Conservation (phyloP, 805 yeast genomes). For the Dipodascus albidus region DNA sequence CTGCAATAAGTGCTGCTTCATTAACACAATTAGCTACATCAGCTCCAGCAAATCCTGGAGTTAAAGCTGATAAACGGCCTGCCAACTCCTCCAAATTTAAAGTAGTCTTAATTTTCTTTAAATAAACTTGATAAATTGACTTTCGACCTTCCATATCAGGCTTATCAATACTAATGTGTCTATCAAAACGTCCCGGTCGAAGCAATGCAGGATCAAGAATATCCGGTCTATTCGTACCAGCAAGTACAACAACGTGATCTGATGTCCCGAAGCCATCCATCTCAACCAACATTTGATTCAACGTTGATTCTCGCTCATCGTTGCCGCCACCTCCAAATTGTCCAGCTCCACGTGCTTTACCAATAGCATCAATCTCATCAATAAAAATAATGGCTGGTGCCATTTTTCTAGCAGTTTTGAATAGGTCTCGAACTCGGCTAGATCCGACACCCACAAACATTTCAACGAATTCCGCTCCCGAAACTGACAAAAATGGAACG, state of each 20-base stretch:
- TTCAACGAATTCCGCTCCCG: slow-evolving; percentile 96
- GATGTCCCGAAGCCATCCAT: slow-evolving; percentile 94
- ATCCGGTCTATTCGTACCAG: slow-evolving; percentile 96
- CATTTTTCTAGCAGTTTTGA: slow-evolving; percentile 80
- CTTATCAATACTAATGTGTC: slow-evolving; percentile 82
- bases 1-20: slow-evolving; percentile 96
- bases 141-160: slow-evolving; percentile 95
- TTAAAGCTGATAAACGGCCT: slow-evolving; percentile 85
- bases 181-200: slow-evolving; percentile 96
- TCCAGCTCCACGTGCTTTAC: slow-evolving; percentile 67
- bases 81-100: slow-evolving; percentile 46
- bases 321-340: slow-evolving; percentile 59
- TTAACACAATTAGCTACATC: slow-evolving; percentile 95
- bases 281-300: slow-evolving; percentile 91
- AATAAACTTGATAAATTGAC: slow-evolving; percentile 81
- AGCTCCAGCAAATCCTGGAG: slow-evolving; percentile 98
- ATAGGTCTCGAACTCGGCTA: slow-evolving; percentile 90
- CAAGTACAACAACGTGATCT: slow-evolving; percentile 92
- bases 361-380: slow-evolving; percentile 99
- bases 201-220: slow-evolving; percentile 83
- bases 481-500: slow-evolving; percentile 90
- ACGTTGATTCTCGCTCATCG: slow-evolving; percentile 94
- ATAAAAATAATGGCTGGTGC: slow-evolving; percentile 96
- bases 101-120: slow-evolving; percentile 55
- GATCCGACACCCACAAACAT: slow-evolving; percentile 99